These are phyloP conservation scores for Oxyria digyna DNA, from an alignment of 148 eudicot species.

Conservation along the genomic window DNA sequence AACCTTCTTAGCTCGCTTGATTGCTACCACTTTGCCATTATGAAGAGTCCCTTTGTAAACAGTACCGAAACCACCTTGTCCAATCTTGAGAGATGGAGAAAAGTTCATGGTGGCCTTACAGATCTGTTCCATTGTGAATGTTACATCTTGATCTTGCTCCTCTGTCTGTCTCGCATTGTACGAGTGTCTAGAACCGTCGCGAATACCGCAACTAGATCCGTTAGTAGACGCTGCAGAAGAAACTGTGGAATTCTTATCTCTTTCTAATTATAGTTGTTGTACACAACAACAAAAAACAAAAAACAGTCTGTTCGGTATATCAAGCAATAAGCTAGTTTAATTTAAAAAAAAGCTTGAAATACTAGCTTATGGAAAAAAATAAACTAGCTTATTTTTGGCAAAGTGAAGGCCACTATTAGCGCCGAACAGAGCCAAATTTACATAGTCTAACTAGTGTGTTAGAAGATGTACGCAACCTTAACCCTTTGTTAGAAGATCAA, in stretches of 20 bases:
- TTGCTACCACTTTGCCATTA: conserved; percentile 44
- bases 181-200: not conserved
- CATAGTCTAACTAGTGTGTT: too few relatives aligned
- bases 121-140: conserved; percentile 38
- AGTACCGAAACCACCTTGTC: conserved; percentile 59
- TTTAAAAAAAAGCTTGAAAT: too few relatives aligned
- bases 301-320: too few relatives aligned
- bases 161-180: conserved; percentile 14
- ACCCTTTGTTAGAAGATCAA: too few relatives aligned
- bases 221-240: conserved; percentile 12
- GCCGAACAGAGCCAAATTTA: too few relatives aligned
- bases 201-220: conserved; percentile 14
- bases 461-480: too few relatives aligned
- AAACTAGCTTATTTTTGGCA: too few relatives aligned
- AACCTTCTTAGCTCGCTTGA: conserved; percentile 66
- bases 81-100: conserved; percentile 38
- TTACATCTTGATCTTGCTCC: conserved; percentile 22
- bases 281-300: too few relatives aligned
- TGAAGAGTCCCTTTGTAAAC: conserved; percentile 41
- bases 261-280: too few relatives aligned
- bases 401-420: too few relatives aligned
- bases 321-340: too few relatives aligned
- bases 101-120: conserved; percentile 43
- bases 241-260: conserved; percentile 11
- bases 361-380: too few relatives aligned